Conservation (phyloP, 345 rosid species). For the Eucalyptus curtisii region DNA sequence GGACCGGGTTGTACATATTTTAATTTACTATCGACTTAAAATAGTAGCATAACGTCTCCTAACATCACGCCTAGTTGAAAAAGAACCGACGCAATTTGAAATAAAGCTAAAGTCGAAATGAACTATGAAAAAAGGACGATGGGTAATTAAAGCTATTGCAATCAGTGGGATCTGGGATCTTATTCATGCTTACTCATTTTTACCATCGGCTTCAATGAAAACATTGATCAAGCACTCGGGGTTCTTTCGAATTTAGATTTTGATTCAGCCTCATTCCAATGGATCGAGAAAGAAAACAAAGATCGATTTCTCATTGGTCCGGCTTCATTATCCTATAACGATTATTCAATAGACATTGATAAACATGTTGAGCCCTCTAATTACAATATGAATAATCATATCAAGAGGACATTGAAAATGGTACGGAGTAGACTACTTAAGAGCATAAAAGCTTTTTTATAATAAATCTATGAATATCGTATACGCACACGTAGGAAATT, state of each 20-base stretch:
- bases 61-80: background rate
- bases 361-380: background rate
- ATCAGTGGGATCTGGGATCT: background rate
- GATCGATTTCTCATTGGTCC: accelerated
- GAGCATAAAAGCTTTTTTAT: background rate
- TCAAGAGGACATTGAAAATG: background rate
- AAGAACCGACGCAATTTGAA: background rate
- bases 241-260: background rate
- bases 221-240: background rate
- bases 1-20: background rate
- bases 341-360: background rate
- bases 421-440: background rate
- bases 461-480: background rate
- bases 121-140: background rate
- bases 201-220: background rate
- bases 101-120: background rate
- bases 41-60: background rate
- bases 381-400: background rate
- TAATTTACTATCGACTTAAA: background rate
- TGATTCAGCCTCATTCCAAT: background rate
- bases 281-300: background rate
- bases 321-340: background rate
- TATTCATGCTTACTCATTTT: background rate
- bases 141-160: background rate
- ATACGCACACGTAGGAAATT: background rate